Evolutionary conservation across 2,329 filamentous ascomycete species (phyloP).

Genomic region (Macroventuria anomochaeta): DNA sequence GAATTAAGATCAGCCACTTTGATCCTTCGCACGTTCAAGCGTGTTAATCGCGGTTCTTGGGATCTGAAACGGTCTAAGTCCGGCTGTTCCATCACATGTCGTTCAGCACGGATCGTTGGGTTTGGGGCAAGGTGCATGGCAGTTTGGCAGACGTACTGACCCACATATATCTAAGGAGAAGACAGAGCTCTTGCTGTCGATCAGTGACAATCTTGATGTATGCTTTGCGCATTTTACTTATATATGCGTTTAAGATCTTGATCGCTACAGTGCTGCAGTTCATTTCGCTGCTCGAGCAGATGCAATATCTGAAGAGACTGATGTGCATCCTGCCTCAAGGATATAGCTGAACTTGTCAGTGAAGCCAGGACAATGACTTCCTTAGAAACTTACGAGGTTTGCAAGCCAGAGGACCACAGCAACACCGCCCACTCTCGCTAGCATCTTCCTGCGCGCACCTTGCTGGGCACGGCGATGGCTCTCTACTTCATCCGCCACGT

Average conservation of each 20-base stretch:
- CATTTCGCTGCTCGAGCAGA: not conserved
- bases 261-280: not conserved
- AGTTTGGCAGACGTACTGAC: slow-evolving; percentile 4
- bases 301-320: no score
- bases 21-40: not conserved
- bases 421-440: slow-evolving; percentile 1
- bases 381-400: not conserved
- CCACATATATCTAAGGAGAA: not conserved
- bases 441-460: not conserved
- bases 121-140: not conserved
- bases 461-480: not conserved
- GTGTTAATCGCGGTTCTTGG: not conserved
- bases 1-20: not conserved
- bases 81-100: not conserved
- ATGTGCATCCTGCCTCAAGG: no score
- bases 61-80: not conserved
- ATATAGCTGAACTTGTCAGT: not conserved
- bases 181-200: not conserved
- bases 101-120: not conserved
- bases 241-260: not conserved
- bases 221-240: not conserved
- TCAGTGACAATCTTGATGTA: not conserved
- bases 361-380: not conserved
- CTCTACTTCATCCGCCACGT: not conserved
- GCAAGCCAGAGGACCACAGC: slow-evolving; percentile 1